A percentile compares a stretch with the other conserved stretches of the same genome.
phyloP scores from a whole-genome alignment of 1,284 basidiomycete genomes.

The Mycena sp. region DNA sequence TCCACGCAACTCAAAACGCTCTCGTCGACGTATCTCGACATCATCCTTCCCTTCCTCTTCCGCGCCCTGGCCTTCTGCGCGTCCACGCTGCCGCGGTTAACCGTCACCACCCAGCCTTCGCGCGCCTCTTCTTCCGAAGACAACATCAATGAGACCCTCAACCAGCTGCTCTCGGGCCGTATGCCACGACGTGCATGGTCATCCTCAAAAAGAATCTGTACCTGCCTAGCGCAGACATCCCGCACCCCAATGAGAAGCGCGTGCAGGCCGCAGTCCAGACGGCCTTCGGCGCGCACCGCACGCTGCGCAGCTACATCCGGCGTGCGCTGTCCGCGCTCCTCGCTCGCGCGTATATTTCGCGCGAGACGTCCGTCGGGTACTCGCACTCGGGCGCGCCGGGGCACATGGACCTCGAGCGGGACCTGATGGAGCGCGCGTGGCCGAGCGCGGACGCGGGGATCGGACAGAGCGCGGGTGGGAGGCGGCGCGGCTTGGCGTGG shows the following conservation, averaged over 20 bases:
- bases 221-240: slow-evolving; percentile 35
- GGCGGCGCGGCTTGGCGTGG: slow-evolving; percentile 62
- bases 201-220: slow-evolving; percentile 63
- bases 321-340: slow-evolving; percentile 67
- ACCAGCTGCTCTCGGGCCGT: slow-evolving; percentile 70
- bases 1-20: slow-evolving; percentile 65
- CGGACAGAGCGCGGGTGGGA: slow-evolving; percentile 64
- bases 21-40: slow-evolving; percentile 58
- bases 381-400: slow-evolving; percentile 67
- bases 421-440: slow-evolving; percentile 77
- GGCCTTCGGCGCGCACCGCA: slow-evolving; percentile 72
- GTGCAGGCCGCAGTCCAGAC: slow-evolving; percentile 49
- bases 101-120: slow-evolving; percentile 51
- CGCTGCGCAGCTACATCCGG: slow-evolving; percentile 71
- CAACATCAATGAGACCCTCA: slow-evolving; percentile 63
- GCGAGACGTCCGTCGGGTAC: slow-evolving; percentile 61
- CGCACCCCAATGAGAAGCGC: background rate
- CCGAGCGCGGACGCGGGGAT: slow-evolving; percentile 53
- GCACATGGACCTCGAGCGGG: slow-evolving; percentile 64
- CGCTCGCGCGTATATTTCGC: slow-evolving; percentile 68
- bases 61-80: slow-evolving; percentile 70
- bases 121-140: slow-evolving; percentile 59
- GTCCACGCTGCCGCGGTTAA: slow-evolving; percentile 71
- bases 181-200: slow-evolving; percentile 68
- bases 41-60: slow-evolving; percentile 76